Conservation (phyloP, 1,139 yeast genomes). For the Taphrina betulina region DNA sequence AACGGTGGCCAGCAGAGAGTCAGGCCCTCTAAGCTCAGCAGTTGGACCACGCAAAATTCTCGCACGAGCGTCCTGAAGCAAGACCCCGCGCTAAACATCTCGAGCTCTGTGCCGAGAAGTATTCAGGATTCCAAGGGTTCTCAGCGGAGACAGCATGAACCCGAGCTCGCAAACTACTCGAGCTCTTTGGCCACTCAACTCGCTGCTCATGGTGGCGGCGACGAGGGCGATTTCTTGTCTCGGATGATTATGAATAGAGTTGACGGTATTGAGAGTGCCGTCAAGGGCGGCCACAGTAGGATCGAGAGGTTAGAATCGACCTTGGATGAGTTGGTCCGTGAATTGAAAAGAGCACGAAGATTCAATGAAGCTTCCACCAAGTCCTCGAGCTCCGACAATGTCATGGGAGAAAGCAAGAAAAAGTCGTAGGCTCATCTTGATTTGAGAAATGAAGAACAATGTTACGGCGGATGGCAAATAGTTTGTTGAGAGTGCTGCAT, state of each 20-base stretch:
- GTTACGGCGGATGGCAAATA: too few species aligned
- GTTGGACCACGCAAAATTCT: background rate
- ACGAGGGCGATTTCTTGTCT: slow-evolving; percentile 7
- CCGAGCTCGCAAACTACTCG: slow-evolving; percentile 7
- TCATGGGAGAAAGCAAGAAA: too few species aligned
- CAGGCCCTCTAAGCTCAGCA: background rate
- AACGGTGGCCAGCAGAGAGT: background rate
- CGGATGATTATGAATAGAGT: slow-evolving; percentile 21
- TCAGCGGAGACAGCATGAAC: background rate
- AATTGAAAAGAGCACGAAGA: background rate
- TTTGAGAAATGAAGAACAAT: too few species aligned
- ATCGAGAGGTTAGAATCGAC: slow-evolving; percentile 14
- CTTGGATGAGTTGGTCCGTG: slow-evolving; percentile 6
- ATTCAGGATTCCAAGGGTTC: background rate
- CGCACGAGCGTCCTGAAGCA: too few species aligned
- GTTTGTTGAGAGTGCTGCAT: too few species aligned
- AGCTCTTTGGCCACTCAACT: slow-evolving; percentile 30
- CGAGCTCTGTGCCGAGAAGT: background rate
- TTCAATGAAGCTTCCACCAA: too few species aligned
- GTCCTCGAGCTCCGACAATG: too few species aligned
- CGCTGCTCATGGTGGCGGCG: slow-evolving; percentile 13
- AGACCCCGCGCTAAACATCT: too few species aligned
- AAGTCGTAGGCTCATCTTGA: too few species aligned
- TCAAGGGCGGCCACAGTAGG: slow-evolving; percentile 11
- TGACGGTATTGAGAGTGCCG: slow-evolving; percentile 21